Base-by-base conservation (phyloP, 192 early-diverging fungal species). In the Phycomyces blakesleeanus region DNA sequence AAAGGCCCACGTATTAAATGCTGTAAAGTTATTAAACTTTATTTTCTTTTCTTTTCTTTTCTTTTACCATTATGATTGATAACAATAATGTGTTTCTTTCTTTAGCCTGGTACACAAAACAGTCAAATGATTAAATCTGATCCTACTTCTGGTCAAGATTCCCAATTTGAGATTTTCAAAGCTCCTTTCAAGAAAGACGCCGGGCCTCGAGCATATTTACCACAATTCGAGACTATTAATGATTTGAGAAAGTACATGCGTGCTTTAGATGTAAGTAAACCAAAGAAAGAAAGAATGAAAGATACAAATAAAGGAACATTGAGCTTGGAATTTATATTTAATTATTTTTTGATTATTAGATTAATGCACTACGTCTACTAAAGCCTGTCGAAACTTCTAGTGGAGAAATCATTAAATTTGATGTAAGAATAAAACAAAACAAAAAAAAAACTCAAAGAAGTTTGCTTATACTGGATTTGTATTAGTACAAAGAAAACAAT, bases 181-280 rank as follows among this genome's bases (percentile, higher is more conserved):
- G 44, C 57, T 40, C 57, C 55, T 57, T 51, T 24, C 53, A 40
- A 52, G 18, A 40, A 64, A 37, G 29, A 52, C 12, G 22, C 15
- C 40, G 14, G 11, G 51, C 24, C 15, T 49, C 22, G 57, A 67
- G 47, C 16, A 63, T 16, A 37, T 66, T 15, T 10, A 44, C 5
- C n/a, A 7, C 53, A 60, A 34, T 55, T 61, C 6, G n/a, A 12
- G 9, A 52, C 29, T 11, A 38, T 74, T 10, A 50, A 54, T 49
- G 63, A 69, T 25, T 61, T 77, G 21, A 58, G 68, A 34, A 59
- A 57, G 5, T 63, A 70, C 14, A 64, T 76, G 74, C 64, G 74
- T 22, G 56, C 71, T 27, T 47, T 76, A 12, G 66, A 57, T 20
- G 61, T 71, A 59, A 24, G 54, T 49, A 34, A 34, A 2, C 29